Conservation (phyloP, 2,329 filamentous ascomycete species). For the Xylaria arbuscula region DNA sequence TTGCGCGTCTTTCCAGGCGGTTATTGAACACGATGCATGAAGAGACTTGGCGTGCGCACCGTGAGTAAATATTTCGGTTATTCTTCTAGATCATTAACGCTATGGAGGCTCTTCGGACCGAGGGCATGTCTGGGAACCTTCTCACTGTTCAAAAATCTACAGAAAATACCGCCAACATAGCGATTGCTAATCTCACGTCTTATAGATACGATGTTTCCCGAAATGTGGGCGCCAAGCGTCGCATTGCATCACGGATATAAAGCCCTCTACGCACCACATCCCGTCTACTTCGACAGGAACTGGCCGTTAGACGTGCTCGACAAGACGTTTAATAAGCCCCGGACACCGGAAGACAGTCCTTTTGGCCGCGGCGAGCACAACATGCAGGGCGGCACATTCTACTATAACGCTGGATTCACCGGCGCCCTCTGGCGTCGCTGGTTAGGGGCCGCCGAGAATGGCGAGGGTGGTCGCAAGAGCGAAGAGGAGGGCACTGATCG, state of each 20-base stretch:
- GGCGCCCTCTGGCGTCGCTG: constrained; percentile 71
- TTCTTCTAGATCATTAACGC: background rate
- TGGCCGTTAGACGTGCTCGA: constrained; percentile 70
- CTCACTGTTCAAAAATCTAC: background rate
- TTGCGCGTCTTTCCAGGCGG: constrained; percentile 62
- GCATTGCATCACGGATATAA: constrained; percentile 80
- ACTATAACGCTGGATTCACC: constrained; percentile 72
- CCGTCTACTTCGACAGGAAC: constrained; percentile 72
- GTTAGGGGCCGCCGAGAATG: constrained; percentile 55
- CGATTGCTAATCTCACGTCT: background rate
- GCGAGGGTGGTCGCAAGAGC: constrained; percentile 50
- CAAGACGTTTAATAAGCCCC: constrained; percentile 71
- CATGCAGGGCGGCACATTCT: constrained; percentile 74
- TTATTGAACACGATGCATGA: constrained; percentile 68
- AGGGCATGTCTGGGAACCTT: no score
- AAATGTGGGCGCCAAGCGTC: constrained; percentile 69
- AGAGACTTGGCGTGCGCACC: constrained; percentile 61
- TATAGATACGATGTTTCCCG: constrained; percentile 65
- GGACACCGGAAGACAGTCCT: constrained; percentile 61
- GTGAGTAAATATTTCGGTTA: background rate
- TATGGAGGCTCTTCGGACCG: background rate
- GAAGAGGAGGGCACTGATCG: constrained; percentile 52
- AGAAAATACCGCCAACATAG: background rate
- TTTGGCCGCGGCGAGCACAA: constrained; percentile 74
- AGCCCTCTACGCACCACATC: constrained; percentile 83